These are phyloP conservation scores for Jacaranda copaia DNA, from an alignment of 257 asterid species.

Conservation along the genomic window DNA sequence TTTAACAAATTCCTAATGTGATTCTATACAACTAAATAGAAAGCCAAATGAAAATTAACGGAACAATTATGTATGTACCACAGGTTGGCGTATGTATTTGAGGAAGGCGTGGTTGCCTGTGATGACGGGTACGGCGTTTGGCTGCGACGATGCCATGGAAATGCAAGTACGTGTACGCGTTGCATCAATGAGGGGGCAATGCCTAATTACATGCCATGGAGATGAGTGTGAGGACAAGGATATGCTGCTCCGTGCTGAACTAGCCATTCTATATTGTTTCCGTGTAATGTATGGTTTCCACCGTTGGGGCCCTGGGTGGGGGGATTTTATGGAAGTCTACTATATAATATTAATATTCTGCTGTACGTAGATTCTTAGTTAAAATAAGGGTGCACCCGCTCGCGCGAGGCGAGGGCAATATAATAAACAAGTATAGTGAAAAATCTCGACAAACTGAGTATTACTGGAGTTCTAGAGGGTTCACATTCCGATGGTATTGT, in stretches of 20 bases:
- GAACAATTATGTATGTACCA: conserved; percentile 30
- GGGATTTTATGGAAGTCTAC: not conserved
- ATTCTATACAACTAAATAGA: not conserved
- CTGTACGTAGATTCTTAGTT: not conserved
- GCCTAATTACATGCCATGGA: conserved; percentile 14
- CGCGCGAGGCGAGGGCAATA: conserved; percentile 37
- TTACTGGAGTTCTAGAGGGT: too few relatives aligned
- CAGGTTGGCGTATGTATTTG: conserved; percentile 33
- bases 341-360: too few relatives aligned
- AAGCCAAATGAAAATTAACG: not conserved
- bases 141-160: conserved; percentile 21
- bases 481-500: too few relatives aligned
- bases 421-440: conserved; percentile 4
- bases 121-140: not conserved
- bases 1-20: too few relatives aligned
- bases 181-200: not conserved
- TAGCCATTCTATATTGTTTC: too few relatives aligned
- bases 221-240: conserved; percentile 26
- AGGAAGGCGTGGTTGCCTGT: conserved; percentile 30
- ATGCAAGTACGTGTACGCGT: conserved; percentile 26
- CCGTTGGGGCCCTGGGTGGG: not conserved
- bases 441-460: not conserved
- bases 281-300: not conserved
- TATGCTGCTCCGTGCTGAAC: conserved; percentile 23
- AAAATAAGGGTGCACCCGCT: conserved; percentile 23